Conservation (phyloP, 2,329 filamentous ascomycete species). For the Cladosporium sp. region DNA sequence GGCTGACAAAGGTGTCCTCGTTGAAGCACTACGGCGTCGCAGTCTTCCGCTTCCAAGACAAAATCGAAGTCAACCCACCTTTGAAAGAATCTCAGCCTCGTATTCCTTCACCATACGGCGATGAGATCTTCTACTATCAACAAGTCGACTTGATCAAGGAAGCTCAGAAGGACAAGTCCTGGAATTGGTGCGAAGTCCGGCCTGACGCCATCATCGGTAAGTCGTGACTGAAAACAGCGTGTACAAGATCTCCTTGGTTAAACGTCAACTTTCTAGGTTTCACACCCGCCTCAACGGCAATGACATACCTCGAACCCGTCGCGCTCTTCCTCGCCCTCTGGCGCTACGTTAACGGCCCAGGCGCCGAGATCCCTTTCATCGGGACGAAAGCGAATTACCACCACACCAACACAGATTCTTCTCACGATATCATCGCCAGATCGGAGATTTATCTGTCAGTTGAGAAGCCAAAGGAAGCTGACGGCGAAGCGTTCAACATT, state of each 20-base stretch:
- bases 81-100: constrained; percentile 28
- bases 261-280: too few species aligned
- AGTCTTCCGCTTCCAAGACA: constrained; percentile 28
- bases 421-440: not conserved
- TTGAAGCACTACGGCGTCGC: constrained; percentile 33
- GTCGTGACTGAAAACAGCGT: not conserved
- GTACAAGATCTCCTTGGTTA: not conserved
- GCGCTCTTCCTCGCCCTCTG: not conserved
- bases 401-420: not conserved
- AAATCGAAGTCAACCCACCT: constrained; percentile 33
- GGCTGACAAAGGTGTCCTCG: not conserved
- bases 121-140: constrained; percentile 33
- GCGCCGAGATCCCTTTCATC: not conserved
- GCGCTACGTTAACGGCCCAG: not conserved
- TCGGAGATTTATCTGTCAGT: not conserved
- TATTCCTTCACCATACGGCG: constrained; percentile 23
- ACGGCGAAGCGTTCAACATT: not conserved
- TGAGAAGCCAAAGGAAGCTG: too few species aligned
- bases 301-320: not conserved
- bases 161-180: constrained; percentile 27
- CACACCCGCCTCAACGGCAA: not conserved
- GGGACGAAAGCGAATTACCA: not conserved
- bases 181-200: constrained; percentile 35
- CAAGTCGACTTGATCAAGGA: constrained; percentile 32
- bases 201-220: constrained; percentile 36